Percentiles rank a stretch among this genome's conserved stretches.
Conservation (phyloP, 208 protist genomes). For the Trypanosoma avium region DNA sequence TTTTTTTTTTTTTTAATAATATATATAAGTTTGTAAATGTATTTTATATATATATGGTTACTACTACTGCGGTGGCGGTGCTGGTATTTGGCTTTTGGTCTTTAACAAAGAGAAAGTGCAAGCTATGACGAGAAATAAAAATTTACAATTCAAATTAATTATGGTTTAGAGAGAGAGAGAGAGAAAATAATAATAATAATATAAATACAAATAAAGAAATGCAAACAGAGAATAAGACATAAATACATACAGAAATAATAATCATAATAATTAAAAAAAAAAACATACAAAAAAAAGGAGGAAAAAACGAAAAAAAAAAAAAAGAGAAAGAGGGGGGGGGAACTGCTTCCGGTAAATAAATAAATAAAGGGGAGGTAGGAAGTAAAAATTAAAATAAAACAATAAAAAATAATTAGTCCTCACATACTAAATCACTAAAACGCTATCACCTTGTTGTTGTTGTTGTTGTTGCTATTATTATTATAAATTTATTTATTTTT, state of each 20-base stretch:
- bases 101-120: not conserved
- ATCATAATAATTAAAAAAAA: too few relatives aligned
- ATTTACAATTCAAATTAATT: conserved; percentile 2
- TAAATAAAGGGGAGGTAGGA: too few relatives aligned
- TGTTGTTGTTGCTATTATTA: too few relatives aligned
- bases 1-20: conserved; percentile 13
- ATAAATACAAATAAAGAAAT: conserved; percentile 10
- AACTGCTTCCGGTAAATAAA: too few relatives aligned
- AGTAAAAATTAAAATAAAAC: too few relatives aligned
- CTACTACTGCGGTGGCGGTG: not conserved
- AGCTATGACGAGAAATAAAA: conserved; percentile 11
- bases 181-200: not conserved
- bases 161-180: not conserved
- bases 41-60: too few relatives aligned
- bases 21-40: conserved; percentile 4
- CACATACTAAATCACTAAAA: too few relatives aligned
- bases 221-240: not conserved
- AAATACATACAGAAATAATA: too few relatives aligned
- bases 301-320: not conserved
- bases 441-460: too few relatives aligned
- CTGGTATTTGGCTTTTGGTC: conserved; percentile 2
- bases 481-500: too few relatives aligned
- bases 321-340: too few relatives aligned
- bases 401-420: not conserved
- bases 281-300: not conserved